phyloP scores from a whole-genome alignment of 1,284 basidiomycete species.

The Cryptococcus floricola region DNA sequence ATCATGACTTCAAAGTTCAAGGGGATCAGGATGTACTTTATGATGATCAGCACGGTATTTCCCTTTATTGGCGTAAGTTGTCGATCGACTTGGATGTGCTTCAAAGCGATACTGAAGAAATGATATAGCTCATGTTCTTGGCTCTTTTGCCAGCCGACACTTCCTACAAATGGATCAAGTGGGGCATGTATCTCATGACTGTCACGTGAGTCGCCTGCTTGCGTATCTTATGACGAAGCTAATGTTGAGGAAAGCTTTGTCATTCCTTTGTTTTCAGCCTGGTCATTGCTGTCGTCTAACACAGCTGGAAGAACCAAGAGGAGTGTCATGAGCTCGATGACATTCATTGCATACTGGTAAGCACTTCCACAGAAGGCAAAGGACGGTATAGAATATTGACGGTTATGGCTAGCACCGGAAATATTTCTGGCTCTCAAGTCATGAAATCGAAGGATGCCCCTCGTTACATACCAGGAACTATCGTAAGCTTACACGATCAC shows the following conservation, averaged over 20 bases:
- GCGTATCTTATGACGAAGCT: not conserved
- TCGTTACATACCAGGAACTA: constrained; percentile 33
- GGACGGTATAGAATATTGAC: not conserved
- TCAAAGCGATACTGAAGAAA: too few species aligned
- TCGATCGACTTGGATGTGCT: too few species aligned
- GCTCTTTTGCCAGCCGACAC: constrained; percentile 17
- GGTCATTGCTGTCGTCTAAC: constrained; percentile 36
- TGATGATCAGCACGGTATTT: constrained; percentile 25
- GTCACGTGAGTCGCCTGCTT: constrained; percentile 16
- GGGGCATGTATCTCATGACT: constrained; percentile 32
- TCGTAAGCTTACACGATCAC: constrained; percentile 2
- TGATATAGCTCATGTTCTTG: constrained; percentile 13
- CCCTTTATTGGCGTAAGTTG: constrained; percentile 19
- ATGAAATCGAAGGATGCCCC: constrained; percentile 39
- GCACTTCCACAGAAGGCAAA: not conserved
- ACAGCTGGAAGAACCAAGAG: constrained; percentile 42
- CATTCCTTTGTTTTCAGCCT: constrained; percentile 31
- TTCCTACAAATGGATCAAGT: constrained; percentile 30
- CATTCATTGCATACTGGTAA: constrained; percentile 37
- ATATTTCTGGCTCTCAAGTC: constrained; percentile 25
- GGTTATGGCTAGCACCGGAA: constrained; percentile 2
- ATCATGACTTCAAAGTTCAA: constrained; percentile 26
- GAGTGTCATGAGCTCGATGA: constrained; percentile 24
- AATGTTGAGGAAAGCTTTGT: constrained; percentile 15
- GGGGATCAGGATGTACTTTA: constrained; percentile 34